Conservation (phyloP, 768 basidiomycete genomes). For the Tremella fuciformis region DNA sequence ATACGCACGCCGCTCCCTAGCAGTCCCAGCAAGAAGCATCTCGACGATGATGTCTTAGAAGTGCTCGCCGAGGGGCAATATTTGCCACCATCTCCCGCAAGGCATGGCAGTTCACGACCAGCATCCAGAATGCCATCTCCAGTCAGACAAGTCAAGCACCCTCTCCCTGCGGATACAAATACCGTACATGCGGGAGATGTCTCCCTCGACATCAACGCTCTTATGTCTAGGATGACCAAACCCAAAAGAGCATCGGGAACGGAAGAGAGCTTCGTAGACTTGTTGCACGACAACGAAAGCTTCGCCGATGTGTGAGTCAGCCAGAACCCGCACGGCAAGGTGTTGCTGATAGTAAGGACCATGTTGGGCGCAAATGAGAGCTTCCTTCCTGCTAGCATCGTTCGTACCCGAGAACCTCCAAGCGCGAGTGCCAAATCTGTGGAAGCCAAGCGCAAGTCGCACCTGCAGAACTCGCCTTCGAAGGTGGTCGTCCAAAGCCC, state of each 20-base stretch:
- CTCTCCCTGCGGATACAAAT: neutral
- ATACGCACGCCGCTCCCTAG: neutral
- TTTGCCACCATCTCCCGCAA: slow-evolving; percentile 1
- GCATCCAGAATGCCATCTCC: neutral
- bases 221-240: slow-evolving; percentile 34
- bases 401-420: neutral
- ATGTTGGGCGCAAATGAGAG: slow-evolving; percentile 26
- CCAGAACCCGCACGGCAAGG: neutral
- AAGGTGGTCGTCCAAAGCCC: too few species aligned
- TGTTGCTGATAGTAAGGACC: slow-evolving; percentile 4
- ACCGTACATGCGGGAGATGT: slow-evolving; percentile 15
- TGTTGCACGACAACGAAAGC: slow-evolving; percentile 25
- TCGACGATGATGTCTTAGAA: neutral
- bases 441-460: too few species aligned
- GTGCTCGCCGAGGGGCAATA: neutral
- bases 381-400: slow-evolving; percentile 15
- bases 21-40: neutral
- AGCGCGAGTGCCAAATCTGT: neutral
- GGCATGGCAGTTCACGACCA: neutral
- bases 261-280: slow-evolving; percentile 44
- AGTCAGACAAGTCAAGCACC: neutral
- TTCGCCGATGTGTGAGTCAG: slow-evolving; percentile 28
- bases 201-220: slow-evolving; percentile 34
- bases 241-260: slow-evolving; percentile 32
- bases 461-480: too few species aligned